Evolutionary conservation across 306 rosid genomes (phyloP).

Genomic region (Echinosophora koreensis): DNA sequence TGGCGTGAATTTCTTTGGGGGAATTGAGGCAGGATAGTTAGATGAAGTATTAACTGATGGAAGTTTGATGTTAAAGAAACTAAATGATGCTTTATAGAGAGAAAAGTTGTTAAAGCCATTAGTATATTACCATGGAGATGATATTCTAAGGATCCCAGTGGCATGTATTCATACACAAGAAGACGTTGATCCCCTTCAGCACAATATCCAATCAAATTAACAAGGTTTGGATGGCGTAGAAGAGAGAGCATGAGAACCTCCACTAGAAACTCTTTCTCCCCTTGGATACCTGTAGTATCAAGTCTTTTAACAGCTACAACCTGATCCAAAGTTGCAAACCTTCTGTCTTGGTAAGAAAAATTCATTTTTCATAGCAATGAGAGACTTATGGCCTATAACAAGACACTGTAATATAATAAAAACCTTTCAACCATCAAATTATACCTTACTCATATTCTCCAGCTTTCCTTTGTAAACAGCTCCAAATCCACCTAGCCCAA

Average conservation of each 20-base stretch:
- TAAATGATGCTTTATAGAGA: background rate
- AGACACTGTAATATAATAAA: conserved; percentile 11
- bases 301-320: conserved; percentile 75
- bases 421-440: background rate
- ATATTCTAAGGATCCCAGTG: conserved; percentile 70
- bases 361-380: conserved; percentile 10
- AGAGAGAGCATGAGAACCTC: conserved; percentile 77
- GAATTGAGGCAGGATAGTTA: background rate
- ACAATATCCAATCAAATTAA: conserved; percentile 72
- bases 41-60: background rate
- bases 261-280: conserved; percentile 71
- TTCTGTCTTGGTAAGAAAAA: conserved; percentile 7
- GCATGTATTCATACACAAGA: conserved; percentile 79
- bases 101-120: background rate
- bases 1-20: background rate
- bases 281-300: conserved; percentile 66
- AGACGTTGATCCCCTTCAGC: conserved; percentile 77
- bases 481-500: conserved; percentile 90
- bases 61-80: conserved; percentile 18
- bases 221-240: conserved; percentile 74
- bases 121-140: conserved; percentile 71
- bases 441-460: conserved; percentile 55
- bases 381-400: conserved; percentile 7
- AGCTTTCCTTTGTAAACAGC: conserved; percentile 68
- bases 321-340: conserved; percentile 49